A percentile compares a stretch with the other conserved stretches of the same genome.
phyloP scores from a whole-genome alignment of 371 early-diverging fungal genomes.

The Mortierella sp. region DNA sequence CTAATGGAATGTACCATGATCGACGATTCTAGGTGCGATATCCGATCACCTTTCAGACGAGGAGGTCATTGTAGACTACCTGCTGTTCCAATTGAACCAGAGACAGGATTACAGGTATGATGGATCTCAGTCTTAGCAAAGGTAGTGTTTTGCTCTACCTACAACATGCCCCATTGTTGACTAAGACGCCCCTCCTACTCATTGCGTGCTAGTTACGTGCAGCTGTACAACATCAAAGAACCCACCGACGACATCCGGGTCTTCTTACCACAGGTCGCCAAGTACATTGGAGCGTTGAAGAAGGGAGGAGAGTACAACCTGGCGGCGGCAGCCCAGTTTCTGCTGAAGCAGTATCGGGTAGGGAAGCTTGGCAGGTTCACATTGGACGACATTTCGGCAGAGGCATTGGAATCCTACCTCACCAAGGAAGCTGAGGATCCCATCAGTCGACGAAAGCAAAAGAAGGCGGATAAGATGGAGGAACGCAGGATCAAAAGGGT shows the following conservation, averaged over 20 bases:
- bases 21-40: constrained; percentile 71
- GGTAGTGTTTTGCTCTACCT: too few relatives aligned
- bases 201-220: constrained; percentile 53
- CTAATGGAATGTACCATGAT: constrained; percentile 8
- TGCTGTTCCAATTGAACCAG: constrained; percentile 85
- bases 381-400: constrained; percentile 73
- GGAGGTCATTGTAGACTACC: constrained; percentile 86
- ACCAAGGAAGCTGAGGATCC: constrained; percentile 24
- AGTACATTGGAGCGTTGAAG: constrained; percentile 79
- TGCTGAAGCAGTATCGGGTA: constrained; percentile 76
- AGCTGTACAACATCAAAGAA: constrained; percentile 57
- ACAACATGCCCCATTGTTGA: too few relatives aligned
- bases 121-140: too few relatives aligned
- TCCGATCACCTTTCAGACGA: constrained; percentile 87
- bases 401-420: constrained; percentile 64
- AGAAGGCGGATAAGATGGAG: constrained; percentile 64
- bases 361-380: constrained; percentile 80
- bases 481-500: constrained; percentile 43
- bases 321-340: constrained; percentile 73
- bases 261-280: constrained; percentile 71
- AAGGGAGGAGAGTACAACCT: constrained; percentile 77
- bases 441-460: constrained; percentile 62
- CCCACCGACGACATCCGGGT: constrained; percentile 77
- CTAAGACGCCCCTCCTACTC: too few relatives aligned
- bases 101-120: constrained; percentile 56